A percentile compares a stretch with the other conserved stretches of the same genome.
Conservation (phyloP, 306 rosid genomes). For the Corylus avellana region DNA sequence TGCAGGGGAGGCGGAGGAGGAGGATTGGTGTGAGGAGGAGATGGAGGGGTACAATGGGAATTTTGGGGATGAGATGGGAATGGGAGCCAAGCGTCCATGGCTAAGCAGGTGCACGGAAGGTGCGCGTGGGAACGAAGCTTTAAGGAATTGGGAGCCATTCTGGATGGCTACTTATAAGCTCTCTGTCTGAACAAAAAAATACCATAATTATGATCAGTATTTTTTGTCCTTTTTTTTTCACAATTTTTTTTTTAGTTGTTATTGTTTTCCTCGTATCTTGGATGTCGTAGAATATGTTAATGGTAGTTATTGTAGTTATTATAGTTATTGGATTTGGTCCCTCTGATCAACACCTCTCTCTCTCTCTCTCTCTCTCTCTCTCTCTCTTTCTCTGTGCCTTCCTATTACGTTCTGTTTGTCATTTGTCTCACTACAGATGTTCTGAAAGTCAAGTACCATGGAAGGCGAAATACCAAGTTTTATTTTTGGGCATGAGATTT, state of each 20-base stretch:
- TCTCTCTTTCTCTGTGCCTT: slow-evolving; percentile 11
- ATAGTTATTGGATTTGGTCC: slow-evolving; percentile 43
- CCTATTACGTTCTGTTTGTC: slow-evolving; percentile 6
- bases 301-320: slow-evolving; percentile 56
- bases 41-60: slow-evolving; percentile 41
- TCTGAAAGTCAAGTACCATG: not conserved
- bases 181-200: slow-evolving; percentile 24
- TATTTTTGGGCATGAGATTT: too few relatives aligned
- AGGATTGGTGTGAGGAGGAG: slow-evolving; percentile 23
- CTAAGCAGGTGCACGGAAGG: slow-evolving; percentile 69
- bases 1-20: not conserved
- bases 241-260: slow-evolving; percentile 18
- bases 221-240: not conserved
- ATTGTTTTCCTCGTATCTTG: slow-evolving; percentile 32
- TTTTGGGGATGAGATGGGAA: slow-evolving; percentile 44
- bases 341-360: not conserved
- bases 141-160: slow-evolving; percentile 49
- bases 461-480: not conserved
- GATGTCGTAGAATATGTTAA: slow-evolving; percentile 42
- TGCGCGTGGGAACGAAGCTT: slow-evolving; percentile 39
- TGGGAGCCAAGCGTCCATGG: slow-evolving; percentile 33
- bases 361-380: not conserved
- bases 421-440: not conserved
- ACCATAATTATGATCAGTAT: slow-evolving; percentile 6
- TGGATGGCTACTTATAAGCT: slow-evolving; percentile 46